Evolutionary conservation across 1,139 yeast genomes (phyloP).

Genomic region (Yamadazyma diospyri): DNA sequence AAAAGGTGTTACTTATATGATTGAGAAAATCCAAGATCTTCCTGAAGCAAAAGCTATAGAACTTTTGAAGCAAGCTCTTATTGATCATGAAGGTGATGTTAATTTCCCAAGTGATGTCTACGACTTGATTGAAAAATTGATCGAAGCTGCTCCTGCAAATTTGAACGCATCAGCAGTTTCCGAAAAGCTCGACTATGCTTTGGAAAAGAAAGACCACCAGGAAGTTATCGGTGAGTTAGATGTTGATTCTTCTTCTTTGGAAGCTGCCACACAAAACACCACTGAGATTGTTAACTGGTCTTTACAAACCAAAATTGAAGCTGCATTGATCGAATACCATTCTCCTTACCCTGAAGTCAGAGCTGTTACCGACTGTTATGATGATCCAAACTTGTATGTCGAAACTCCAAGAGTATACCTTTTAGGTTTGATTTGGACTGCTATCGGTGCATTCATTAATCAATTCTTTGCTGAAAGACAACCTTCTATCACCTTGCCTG

Average conservation of each 20-base stretch:
- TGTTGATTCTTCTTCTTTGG: slow-evolving; percentile 5
- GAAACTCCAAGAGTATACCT: slow-evolving; percentile 53
- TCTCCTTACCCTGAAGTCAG: slow-evolving; percentile 65
- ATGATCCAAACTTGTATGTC: slow-evolving; percentile 43
- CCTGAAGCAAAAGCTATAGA: slow-evolving; percentile 16
- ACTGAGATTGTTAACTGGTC: slow-evolving; percentile 17
- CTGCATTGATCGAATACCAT: slow-evolving; percentile 43
- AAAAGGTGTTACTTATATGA: slow-evolving; percentile 18
- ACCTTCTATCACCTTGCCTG: slow-evolving; percentile 44
- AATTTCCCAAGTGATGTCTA: slow-evolving; percentile 18
- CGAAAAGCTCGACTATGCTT: slow-evolving; percentile 4
- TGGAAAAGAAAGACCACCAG: slow-evolving; percentile 6
- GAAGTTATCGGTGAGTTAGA: slow-evolving; percentile 2
- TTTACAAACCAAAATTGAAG: slow-evolving; percentile 31
- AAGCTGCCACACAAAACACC: slow-evolving; percentile 6
- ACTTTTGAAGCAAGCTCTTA: slow-evolving; percentile 18
- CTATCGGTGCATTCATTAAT: slow-evolving; percentile 53
- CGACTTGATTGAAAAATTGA: slow-evolving; percentile 26
- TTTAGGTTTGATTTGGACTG: slow-evolving; percentile 50
- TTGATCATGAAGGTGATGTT: slow-evolving; percentile 21
- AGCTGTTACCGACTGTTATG: slow-evolving; percentile 49
- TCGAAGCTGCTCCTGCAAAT: slow-evolving; percentile 15
- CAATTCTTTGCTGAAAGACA: slow-evolving; percentile 56
- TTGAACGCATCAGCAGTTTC: slow-evolving; percentile 3
- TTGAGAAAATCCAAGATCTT: slow-evolving; percentile 19